phyloP scores from a whole-genome alignment of 2,329 filamentous ascomycete genomes.

The Colletotrichum magnum region DNA sequence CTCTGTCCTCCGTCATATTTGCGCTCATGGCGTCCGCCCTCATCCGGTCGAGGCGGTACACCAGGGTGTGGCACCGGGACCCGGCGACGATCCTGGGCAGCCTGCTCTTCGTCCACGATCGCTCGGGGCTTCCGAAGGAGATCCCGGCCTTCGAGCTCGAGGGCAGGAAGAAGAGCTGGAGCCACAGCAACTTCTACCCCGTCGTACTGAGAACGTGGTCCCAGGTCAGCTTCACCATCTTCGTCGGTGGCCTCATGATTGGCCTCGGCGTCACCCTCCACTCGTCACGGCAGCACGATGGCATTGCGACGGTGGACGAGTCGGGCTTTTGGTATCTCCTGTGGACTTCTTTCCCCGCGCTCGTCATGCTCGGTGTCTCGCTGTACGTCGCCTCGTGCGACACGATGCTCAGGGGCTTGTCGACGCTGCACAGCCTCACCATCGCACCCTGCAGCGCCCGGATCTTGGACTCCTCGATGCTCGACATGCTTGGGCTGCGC shows the following conservation, averaged over 20 bases:
- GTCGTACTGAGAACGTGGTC: conserved; percentile 15
- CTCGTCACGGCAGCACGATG: not conserved
- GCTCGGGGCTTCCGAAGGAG: not conserved
- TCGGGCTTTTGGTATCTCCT: conserved; percentile 17
- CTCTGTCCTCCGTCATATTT: not conserved
- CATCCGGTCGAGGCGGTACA: conserved; percentile 7
- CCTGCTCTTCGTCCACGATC: conserved; percentile 9
- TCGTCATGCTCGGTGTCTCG: conserved; percentile 21
- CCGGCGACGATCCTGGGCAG: conserved; percentile 25
- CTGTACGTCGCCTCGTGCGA: conserved; percentile 23
- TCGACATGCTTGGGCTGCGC: conserved; percentile 23
- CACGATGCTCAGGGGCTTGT: not conserved
- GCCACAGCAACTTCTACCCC: conserved; percentile 10
- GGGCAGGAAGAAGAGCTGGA: conserved; percentile 1
- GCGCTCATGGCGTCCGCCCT: not conserved
- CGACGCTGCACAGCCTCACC: conserved; percentile 19
- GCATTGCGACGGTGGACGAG: conserved; percentile 21
- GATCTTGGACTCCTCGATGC: conserved; percentile 11
- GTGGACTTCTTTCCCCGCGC: conserved; percentile 23
- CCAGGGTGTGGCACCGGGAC: conserved; percentile 21
- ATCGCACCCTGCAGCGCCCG: not conserved
- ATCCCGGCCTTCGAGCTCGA: not conserved
- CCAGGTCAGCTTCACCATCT: not conserved
- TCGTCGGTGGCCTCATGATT: conserved; percentile 8
- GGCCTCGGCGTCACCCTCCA: conserved; percentile 10